These are phyloP conservation scores for Ophiostoma montium DNA, from an alignment of 2,329 filamentous ascomycete species.

Conservation along the genomic window DNA sequence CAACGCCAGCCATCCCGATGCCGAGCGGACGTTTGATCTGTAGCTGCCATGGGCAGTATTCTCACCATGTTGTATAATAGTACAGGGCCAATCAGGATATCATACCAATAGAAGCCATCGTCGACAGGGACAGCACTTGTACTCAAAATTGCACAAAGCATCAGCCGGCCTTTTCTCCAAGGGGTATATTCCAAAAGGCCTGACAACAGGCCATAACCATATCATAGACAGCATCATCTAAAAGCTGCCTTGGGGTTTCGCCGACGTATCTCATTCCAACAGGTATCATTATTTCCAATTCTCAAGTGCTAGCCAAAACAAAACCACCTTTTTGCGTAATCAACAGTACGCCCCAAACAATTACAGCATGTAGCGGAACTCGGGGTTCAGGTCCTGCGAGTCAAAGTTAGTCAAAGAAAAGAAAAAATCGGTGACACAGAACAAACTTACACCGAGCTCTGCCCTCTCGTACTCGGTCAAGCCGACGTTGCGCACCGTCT, in stretches of 20 bases:
- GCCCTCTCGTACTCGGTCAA: slow-evolving; percentile 24
- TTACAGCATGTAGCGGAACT: slow-evolving; percentile 24
- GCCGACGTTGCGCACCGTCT: slow-evolving; percentile 15
- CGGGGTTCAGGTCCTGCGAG: slow-evolving; percentile 21
- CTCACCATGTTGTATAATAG: neutral
- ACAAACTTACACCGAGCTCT: slow-evolving; percentile 26
- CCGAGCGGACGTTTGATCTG: slow-evolving; percentile 2
- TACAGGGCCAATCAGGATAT: too few species aligned
- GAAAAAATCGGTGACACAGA: neutral
- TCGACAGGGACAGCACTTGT: too few species aligned
- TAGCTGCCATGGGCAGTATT: neutral
- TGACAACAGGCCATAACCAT: too few species aligned
- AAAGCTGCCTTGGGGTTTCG: neutral
- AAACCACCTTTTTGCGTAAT: neutral
- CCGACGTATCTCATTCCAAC: neutral
- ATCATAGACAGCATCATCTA: neutral
- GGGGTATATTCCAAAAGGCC: too few species aligned
- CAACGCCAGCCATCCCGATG: slow-evolving; percentile 12
- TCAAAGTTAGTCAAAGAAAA: neutral
- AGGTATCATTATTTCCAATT: slow-evolving; percentile 3
- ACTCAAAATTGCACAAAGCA: too few species aligned
- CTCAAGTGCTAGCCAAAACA: neutral
- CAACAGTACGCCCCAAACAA: neutral
- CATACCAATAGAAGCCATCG: too few species aligned
- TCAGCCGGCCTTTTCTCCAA: too few species aligned